Percentiles rank a stretch among this genome's conserved stretches.
phyloP scores from a whole-genome alignment of 441 rosid genomes.

The Cnidoscolus chayamansa region DNA sequence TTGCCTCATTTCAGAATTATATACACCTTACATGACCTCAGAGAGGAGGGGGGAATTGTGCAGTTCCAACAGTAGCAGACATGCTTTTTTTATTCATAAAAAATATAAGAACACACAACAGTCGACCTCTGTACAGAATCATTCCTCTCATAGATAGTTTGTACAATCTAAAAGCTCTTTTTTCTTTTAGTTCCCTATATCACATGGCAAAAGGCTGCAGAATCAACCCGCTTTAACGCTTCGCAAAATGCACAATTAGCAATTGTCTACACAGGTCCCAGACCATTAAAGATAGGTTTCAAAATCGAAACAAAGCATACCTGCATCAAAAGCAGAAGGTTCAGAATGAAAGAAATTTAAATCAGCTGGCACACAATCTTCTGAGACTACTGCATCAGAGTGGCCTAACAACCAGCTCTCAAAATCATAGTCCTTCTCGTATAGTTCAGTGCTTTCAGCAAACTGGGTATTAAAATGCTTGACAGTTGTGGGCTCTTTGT shows the following conservation, averaged over 20 bases:
- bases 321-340: constrained; percentile 36
- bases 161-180: constrained; percentile 21
- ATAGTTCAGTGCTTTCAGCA: constrained; percentile 22
- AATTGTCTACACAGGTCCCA: constrained; percentile 33
- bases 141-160: constrained; percentile 10
- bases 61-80: neutral
- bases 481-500: constrained; percentile 23
- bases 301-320: constrained; percentile 47
- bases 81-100: neutral
- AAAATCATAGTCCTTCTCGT: constrained; percentile 25
- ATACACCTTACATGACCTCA: too few species aligned
- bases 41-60: neutral
- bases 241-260: constrained; percentile 17
- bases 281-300: constrained; percentile 50
- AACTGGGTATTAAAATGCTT: constrained; percentile 19
- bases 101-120: neutral
- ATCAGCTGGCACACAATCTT: constrained; percentile 24
- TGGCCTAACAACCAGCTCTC: constrained; percentile 39
- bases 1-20: too few species aligned
- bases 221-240: constrained; percentile 4
- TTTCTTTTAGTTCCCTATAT: neutral
- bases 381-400: constrained; percentile 26
- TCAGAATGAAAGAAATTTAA: constrained; percentile 31
- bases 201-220: neutral
- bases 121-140: constrained; percentile 5